phyloP scores from a whole-genome alignment of 805 yeast genomes.

The Cyberlindnera euphorbiiphila region DNA sequence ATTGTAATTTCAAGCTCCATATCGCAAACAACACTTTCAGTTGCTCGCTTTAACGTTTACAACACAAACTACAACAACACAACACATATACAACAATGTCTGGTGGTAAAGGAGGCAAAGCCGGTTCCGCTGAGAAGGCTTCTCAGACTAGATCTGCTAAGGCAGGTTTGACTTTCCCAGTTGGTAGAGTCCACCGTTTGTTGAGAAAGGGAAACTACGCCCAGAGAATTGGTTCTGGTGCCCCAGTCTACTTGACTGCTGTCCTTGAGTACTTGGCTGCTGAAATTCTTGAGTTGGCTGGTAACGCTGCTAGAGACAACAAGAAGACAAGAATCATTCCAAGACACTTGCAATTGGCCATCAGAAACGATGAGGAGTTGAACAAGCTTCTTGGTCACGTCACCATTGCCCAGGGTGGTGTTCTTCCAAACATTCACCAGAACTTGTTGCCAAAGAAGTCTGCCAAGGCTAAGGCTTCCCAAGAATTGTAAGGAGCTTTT shows the following conservation, averaged over 20 bases:
- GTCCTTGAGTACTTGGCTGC: constrained; percentile 97
- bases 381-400: constrained; percentile 91
- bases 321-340: constrained; percentile 98
- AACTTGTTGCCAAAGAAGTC: constrained; percentile 82
- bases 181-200: constrained; percentile 97
- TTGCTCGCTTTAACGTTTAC: constrained; percentile 4
- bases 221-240: constrained; percentile 98
- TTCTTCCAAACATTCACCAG: constrained; percentile 95
- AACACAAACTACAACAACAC: constrained; percentile 5
- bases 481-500: constrained; percentile 44
- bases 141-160: constrained; percentile 97
- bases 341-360: constrained; percentile 97
- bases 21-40: constrained; percentile 5
- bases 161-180: constrained; percentile 99
- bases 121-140: constrained; percentile 91
- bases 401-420: constrained; percentile 99
- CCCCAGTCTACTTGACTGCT: constrained; percentile 96
- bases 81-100: constrained; percentile 27
- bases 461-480: constrained; percentile 58
- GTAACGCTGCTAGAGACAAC: constrained; percentile 99
- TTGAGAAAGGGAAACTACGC: constrained; percentile 97
- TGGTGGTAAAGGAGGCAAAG: constrained; percentile 77
- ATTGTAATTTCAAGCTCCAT: constrained; percentile 32
- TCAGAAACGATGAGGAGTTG: constrained; percentile 98
- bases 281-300: constrained; percentile 97